Evolutionary conservation across 2,329 filamentous ascomycete genomes (phyloP), one percentile per base, ranked within the genome.

Genomic region (Epichloe glyceriae): DNA sequence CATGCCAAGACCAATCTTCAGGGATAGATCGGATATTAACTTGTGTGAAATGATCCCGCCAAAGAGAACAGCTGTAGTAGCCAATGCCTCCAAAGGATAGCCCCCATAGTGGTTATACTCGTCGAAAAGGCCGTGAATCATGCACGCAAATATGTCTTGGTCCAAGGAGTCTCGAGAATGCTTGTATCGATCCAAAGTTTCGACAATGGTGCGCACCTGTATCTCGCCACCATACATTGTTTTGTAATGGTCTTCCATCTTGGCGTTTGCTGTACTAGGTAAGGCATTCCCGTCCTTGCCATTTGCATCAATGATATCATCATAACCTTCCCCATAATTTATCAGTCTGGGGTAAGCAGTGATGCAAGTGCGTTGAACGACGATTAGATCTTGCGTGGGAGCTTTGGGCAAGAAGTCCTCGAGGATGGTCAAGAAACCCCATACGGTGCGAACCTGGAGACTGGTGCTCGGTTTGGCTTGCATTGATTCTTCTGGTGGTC

Each of bases 231-330:
- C 86, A 64, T 98, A 98, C 90, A 98, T 97, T 61, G 87, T 87
- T 68, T 95, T 96, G 67, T 96, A 98, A 55, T 95, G 84, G 57
- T 96, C 88, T 62, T 97, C 90, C 93, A 98, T 98, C 64, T 88
- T 87, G 56, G 79, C 81, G 58, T 95, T 90, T 50, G 91, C 88
- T 20, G 83, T 81, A 19, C 79, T 74, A 0, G 90, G 85, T 1
- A 98, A 76, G 1, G 80, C 76, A 61, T 97, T 95, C n/a, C 87
- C 83, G 19, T 84, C 80, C 58, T 82, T 79, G 43, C 88, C 86
- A 62, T 94, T 95, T 10, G 77, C 75, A 60, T 97, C 88, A 56
- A 98, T 90, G 41, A 97, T 82, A 52, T 93, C 86, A 65, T 98
- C 89, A 55, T 85, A 90, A 4, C 87, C 89, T 67, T 95, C 88